Evolutionary conservation across 1,284 basidiomycete species (phyloP), one percentile per base, ranked within the genome.

Genomic region (Microbotryomycetes sp.): DNA sequence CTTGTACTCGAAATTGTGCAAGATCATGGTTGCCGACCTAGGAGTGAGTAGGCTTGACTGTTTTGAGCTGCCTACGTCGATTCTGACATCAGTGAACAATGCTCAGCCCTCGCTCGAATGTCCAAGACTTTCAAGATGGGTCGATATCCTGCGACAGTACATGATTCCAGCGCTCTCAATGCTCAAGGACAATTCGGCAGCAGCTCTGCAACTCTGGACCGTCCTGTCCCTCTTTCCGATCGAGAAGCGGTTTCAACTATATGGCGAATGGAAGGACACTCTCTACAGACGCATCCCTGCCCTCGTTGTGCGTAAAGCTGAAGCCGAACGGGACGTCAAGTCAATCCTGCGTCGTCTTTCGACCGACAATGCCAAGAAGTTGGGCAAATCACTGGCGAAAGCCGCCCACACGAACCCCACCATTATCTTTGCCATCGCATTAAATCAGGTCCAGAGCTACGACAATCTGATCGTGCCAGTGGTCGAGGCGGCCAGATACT

Each of bases 361-460:
- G 36, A 86, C 86, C n/a, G 85, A 86, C 72, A 86, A 88, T 31
- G 83, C 88, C 60, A 88, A 90, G 71, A 81, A 85, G 78, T 90
- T 63, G 15, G 87, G 92, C 22, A 87, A 92, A 22, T 83, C 87
- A 2, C 85, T 98, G n/a, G 93, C 92, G 12, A 97, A 97, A 76
- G 79, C 94, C 52, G 89, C 89, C 5, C 92, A 97, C 74, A 87
- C 89, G 15, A 96, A 97, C 73, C 96, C 96, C 2, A 87, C 85
- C 68, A 86, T 94, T 56, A 86, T 98, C 70, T 98, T 97, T 79
- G 78, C 83, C 16, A 88, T 89, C 62, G 91, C 89, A 0, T 85
- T 98, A 55, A 86, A 87, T 68, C 96, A 98, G 77, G 88, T 97
- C 62, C 93, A 93, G 85, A 86, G 91, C 22, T 99, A 98, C 74